Conservation (phyloP, 768 basidiomycete species). For the Heimioporus sp. region DNA sequence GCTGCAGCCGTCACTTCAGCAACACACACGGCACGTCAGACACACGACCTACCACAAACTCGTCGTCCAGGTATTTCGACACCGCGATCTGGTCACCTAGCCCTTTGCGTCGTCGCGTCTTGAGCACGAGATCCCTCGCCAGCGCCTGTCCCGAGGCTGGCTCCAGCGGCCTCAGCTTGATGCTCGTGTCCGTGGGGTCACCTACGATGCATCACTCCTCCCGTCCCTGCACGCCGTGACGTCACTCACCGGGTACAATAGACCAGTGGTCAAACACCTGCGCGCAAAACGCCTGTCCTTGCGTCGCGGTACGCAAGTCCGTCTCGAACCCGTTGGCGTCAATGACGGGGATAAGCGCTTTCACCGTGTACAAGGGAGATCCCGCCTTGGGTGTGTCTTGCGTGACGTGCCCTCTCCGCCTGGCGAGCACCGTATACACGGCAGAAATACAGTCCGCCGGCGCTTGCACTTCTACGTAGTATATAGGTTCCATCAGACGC, state of each 20-base stretch:
- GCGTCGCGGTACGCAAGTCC: slow-evolving; percentile 94
- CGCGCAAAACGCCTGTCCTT: slow-evolving; percentile 98
- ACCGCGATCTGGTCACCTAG: slow-evolving; percentile 96
- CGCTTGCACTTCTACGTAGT: slow-evolving; percentile 99
- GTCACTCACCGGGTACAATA: slow-evolving; percentile 83
- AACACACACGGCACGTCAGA: not conserved
- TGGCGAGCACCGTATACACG: slow-evolving; percentile 97
- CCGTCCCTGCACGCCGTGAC: not conserved
- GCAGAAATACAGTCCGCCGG: slow-evolving; percentile 98
- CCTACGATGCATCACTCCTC: slow-evolving; percentile 42
- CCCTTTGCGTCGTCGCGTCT: slow-evolving; percentile 95
- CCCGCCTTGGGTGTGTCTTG: slow-evolving; percentile 98
- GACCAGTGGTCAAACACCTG: slow-evolving; percentile 99
- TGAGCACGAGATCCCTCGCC: slow-evolving; percentile 91
- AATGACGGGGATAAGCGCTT: slow-evolving; percentile 96
- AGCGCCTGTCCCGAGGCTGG: slow-evolving; percentile 96
- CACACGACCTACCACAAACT: slow-evolving; percentile 74
- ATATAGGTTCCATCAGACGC: slow-evolving; percentile 94
- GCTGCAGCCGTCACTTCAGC: slow-evolving; percentile 42
- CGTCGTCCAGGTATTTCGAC: slow-evolving; percentile 95
- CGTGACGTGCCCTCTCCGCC: slow-evolving; percentile 98
- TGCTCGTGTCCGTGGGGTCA: slow-evolving; percentile 96
- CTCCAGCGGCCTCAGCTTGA: slow-evolving; percentile 93
- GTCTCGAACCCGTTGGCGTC: slow-evolving; percentile 99
- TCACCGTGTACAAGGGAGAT: slow-evolving; percentile 96